Evolutionary conservation across 2,329 filamentous ascomycete genomes (phyloP), one percentile per base, ranked within the genome.

Genomic region (Macroventuria anomochaeta): DNA sequence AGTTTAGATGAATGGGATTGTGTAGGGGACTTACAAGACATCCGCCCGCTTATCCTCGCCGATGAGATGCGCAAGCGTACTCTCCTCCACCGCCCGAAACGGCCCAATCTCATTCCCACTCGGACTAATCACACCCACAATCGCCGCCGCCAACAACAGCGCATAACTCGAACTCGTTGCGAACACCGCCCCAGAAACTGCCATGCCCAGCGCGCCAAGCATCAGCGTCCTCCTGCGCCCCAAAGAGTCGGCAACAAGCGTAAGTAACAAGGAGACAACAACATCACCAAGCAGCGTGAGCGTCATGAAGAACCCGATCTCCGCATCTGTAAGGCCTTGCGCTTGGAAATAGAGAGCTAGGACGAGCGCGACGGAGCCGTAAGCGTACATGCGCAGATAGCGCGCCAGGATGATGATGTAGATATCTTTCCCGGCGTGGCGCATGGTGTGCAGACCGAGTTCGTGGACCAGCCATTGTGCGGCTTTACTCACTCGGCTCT

Each of bases 91-190:
- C 2, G 75, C 74, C 23, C 74, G 61, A 40, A 77, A 77, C 3
- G 75, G 75, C 6, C 75, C 75, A 58, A 77, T 76, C 58, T 77
- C 75, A 32, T 71, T 75, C 23, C 75, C 75, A 33, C 64, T 72
- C 8, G 72, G 70, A 51, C 71, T 75, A 13, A 77, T 71, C 0
- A 77, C 73, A 1, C 75, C 75, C 6, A 76, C 38, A 11, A 76
- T 67, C 3, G 74, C 73, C 2, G 73, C 73, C 3, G 61, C 17
- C 3, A 77, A 60, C 17, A 77, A 37, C 2, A 67, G 57, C 25
- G 59, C 50, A 43, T 74, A 76, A 29, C 68, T 69, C 17, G 56
- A 64, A 15, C 63, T 68, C 2, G 61, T 55, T 1, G 73, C 74
- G 50, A 77, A 76, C 6, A 75, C 63, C 0, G 63, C 62, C 3